These are phyloP conservation scores for Ophiostoma quercus DNA, from an alignment of 2,329 filamentous ascomycete genomes.

Conservation along the genomic window DNA sequence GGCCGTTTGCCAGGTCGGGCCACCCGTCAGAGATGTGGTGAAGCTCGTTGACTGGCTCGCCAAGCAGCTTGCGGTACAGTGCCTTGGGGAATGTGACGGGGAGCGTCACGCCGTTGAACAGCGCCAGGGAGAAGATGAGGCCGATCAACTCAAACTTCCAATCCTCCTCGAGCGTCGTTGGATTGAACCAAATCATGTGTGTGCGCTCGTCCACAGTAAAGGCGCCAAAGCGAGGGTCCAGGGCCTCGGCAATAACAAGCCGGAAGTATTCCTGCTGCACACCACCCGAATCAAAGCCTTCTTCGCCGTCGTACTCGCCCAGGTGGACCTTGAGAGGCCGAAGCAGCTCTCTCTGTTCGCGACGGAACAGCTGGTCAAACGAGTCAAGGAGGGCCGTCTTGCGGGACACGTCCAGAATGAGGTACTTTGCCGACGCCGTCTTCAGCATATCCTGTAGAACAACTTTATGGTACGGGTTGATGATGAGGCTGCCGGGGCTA, in stretches of 20 bases:
- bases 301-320: conserved; percentile 74
- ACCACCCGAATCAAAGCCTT: conserved; percentile 88
- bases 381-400: conserved; percentile 65
- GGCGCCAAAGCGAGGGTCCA: conserved; percentile 71
- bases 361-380: conserved; percentile 84
- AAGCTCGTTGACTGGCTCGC: conserved; percentile 61
- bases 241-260: conserved; percentile 70
- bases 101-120: conserved; percentile 89
- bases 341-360: conserved; percentile 74
- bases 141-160: conserved; percentile 92
- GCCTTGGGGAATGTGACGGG: conserved; percentile 83
- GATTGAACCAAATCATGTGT: conserved; percentile 81
- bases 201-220: conserved; percentile 75
- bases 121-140: conserved; percentile 76
- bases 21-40: conserved; percentile 81
- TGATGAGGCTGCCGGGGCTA: conserved; percentile 50
- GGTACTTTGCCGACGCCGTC: conserved; percentile 63
- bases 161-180: conserved; percentile 71
- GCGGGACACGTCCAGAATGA: conserved; percentile 65
- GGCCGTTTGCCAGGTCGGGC: conserved; percentile 71
- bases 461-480: conserved; percentile 53
- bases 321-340: conserved; percentile 84
- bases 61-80: conserved; percentile 75
- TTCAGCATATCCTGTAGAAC: conserved; percentile 59
- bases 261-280: conserved; percentile 97